Conservation (phyloP, 805 yeast genomes). For the Candida michaelii region DNA sequence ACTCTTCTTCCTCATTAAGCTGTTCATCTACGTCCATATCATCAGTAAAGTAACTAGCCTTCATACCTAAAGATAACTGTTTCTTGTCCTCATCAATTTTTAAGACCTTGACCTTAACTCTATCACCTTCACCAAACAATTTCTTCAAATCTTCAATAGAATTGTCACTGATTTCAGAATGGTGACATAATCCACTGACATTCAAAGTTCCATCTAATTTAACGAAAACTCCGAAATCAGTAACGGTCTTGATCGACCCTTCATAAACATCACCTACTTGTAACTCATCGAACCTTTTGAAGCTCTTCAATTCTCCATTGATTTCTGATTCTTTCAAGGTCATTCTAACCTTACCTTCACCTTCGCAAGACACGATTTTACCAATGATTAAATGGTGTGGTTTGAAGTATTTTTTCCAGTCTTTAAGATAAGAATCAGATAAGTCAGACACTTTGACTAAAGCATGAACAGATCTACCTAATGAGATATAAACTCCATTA, state of each 20-base stretch:
- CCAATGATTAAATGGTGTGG: constrained; percentile 74
- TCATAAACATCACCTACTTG: constrained; percentile 68
- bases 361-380: constrained; percentile 62
- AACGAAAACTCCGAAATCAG: constrained; percentile 91
- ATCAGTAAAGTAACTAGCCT: constrained; percentile 77
- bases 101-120: constrained; percentile 81
- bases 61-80: constrained; percentile 86
- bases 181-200: constrained; percentile 86
- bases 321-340: constrained; percentile 81
- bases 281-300: constrained; percentile 67
- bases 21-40: constrained; percentile 27
- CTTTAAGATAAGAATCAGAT: constrained; percentile 77
- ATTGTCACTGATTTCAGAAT: constrained; percentile 77
- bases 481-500: constrained; percentile 73
- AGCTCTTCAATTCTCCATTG: constrained; percentile 59
- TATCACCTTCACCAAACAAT: constrained; percentile 85
- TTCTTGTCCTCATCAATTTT: constrained; percentile 62
- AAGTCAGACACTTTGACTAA: constrained; percentile 79
- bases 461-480: constrained; percentile 71
- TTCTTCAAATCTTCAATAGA: constrained; percentile 54
- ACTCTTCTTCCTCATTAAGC: constrained; percentile 27
- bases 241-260: constrained; percentile 74
- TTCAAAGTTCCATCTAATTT: constrained; percentile 71
- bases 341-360: constrained; percentile 65
- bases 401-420: constrained; percentile 80